phyloP scores from a whole-genome alignment of 2,329 filamentous ascomycete species.

The Pseudogymnoascus sp. region DNA sequence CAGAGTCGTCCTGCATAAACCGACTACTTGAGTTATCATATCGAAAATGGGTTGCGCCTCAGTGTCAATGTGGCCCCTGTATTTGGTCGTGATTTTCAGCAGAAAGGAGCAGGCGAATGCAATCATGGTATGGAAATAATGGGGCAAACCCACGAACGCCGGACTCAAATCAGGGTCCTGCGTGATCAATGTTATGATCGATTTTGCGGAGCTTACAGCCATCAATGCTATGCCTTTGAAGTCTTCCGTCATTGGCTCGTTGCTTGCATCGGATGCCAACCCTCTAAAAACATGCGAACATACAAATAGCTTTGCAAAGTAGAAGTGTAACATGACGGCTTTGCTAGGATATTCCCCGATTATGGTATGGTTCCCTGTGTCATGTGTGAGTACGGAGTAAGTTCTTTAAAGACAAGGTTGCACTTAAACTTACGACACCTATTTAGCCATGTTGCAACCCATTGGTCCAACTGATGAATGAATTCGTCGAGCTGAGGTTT shows the following conservation, averaged over 20 bases:
- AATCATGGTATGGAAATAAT: slow-evolving; percentile 31
- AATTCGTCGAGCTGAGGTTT: slow-evolving; percentile 27
- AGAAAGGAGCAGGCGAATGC: slow-evolving; percentile 29
- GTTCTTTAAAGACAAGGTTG: too few relatives aligned
- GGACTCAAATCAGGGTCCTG: slow-evolving; percentile 27
- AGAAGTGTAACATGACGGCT: slow-evolving; percentile 18
- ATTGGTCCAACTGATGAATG: slow-evolving; percentile 29
- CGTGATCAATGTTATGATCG: slow-evolving; percentile 25
- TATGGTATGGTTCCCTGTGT: neutral
- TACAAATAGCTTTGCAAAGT: slow-evolving; percentile 30
- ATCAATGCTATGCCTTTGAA: slow-evolving; percentile 4
- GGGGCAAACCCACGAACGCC: slow-evolving; percentile 26
- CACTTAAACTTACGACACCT: slow-evolving; percentile 25
- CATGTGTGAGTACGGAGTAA: neutral
- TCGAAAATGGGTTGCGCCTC: slow-evolving; percentile 18
- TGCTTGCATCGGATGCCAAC: neutral
- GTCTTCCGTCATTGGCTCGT: slow-evolving; percentile 9
- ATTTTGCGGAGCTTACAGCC: slow-evolving; percentile 15
- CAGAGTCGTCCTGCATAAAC: neutral
- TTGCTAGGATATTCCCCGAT: slow-evolving; percentile 13
- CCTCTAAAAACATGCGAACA: slow-evolving; percentile 22
- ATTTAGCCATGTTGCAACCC: slow-evolving; percentile 30
- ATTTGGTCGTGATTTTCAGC: slow-evolving; percentile 28
- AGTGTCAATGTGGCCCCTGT: slow-evolving; percentile 29
- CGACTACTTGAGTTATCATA: neutral